These are phyloP conservation scores for Diaporthe sp. DNA, from an alignment of 2,329 filamentous ascomycete genomes.

Conservation along the genomic window DNA sequence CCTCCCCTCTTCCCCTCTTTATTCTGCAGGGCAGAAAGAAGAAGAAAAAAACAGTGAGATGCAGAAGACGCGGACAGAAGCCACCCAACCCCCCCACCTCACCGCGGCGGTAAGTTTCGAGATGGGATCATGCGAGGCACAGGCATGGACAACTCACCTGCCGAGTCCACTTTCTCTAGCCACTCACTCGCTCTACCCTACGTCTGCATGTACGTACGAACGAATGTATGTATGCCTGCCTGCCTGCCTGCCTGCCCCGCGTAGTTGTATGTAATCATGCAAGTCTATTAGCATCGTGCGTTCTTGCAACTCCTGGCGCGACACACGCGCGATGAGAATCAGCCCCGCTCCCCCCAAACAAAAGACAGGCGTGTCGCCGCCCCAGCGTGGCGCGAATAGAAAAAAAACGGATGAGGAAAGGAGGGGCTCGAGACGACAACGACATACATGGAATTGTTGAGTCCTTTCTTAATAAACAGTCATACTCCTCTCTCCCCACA, in stretches of 20 bases:
- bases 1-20: background rate
- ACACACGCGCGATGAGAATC: background rate
- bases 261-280: background rate
- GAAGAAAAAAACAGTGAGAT: background rate
- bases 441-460: background rate
- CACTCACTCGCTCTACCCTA: background rate
- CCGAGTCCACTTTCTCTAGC: background rate
- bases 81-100: background rate
- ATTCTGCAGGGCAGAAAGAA: slow-evolving; percentile 10
- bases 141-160: slow-evolving; percentile 13
- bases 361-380: background rate
- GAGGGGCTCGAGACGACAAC: background rate
- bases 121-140: slow-evolving; percentile 17
- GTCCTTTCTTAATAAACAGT: background rate
- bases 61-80: background rate
- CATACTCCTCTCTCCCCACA: background rate
- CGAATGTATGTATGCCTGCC: background rate
- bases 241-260: background rate
- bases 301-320: background rate
- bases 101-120: slow-evolving; percentile 16
- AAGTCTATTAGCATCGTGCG: background rate
- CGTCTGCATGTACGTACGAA: background rate
- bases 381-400: background rate
- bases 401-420: background rate
- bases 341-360: background rate